Evolutionary conservation across 768 basidiomycete genomes (phyloP).

Genomic region (Mycena rosella): DNA sequence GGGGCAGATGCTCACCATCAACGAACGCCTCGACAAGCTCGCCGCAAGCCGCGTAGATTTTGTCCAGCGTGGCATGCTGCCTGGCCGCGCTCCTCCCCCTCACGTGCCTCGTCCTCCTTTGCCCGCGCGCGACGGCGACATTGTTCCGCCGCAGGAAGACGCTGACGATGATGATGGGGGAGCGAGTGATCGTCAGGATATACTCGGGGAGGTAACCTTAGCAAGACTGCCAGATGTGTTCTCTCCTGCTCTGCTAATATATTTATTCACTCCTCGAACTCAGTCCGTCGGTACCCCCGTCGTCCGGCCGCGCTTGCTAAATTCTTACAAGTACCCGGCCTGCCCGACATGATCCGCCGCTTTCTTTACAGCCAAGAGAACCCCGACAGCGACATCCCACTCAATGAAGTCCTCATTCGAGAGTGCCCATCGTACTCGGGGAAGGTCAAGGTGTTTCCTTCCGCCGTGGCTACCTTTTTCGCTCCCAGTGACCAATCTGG

Average conservation of each 20-base stretch:
- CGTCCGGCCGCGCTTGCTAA: conserved; percentile 18
- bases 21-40: conserved; percentile 47
- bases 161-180: conserved; percentile 28
- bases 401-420: not conserved
- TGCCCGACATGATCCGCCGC: conserved; percentile 39
- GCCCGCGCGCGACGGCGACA: not conserved
- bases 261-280: not conserved
- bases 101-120: not conserved
- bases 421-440: conserved; percentile 19
- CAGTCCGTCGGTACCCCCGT: conserved; percentile 28
- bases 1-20: conserved; percentile 48
- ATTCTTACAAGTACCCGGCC: conserved; percentile 20
- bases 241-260: not conserved
- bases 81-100: conserved; percentile 2
- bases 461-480: conserved; percentile 43
- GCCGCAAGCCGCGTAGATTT: conserved; percentile 39
- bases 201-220: conserved; percentile 27
- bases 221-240: conserved; percentile 16
- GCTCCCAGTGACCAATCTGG: conserved; percentile 42
- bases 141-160: not conserved
- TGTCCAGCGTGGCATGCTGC: conserved; percentile 13
- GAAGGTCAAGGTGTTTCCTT: conserved; percentile 44
- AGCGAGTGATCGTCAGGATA: not conserved
- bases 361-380: conserved; percentile 45
- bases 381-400: conserved; percentile 23